Evolutionary conservation across 768 basidiomycete genomes (phyloP).

Genomic region (Pleurotus eryngii): DNA sequence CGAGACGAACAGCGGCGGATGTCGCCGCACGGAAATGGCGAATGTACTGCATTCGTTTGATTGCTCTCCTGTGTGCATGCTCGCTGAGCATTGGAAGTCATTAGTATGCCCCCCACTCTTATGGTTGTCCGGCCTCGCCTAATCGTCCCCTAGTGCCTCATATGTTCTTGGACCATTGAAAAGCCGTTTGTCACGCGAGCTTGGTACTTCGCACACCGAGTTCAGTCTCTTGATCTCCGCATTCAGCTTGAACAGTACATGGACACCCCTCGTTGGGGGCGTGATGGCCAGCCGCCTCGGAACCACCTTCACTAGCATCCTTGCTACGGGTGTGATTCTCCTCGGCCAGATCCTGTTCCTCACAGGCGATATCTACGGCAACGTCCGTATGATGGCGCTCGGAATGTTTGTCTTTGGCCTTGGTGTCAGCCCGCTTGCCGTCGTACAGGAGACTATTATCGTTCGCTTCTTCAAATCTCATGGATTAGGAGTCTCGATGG

Average conservation of each 20-base stretch:
- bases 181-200: slow-evolving; percentile 60
- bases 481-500: slow-evolving; percentile 73
- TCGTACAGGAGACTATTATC: slow-evolving; percentile 83
- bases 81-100: slow-evolving; percentile 75
- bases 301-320: slow-evolving; percentile 66
- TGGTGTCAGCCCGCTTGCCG: slow-evolving; percentile 75
- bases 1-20: background rate
- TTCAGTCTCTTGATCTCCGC: slow-evolving; percentile 77
- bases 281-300: slow-evolving; percentile 68
- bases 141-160: slow-evolving; percentile 44
- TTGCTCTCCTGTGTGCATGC: slow-evolving; percentile 71
- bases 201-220: slow-evolving; percentile 74
- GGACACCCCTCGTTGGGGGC: slow-evolving; percentile 78
- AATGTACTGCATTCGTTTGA: slow-evolving; percentile 46
- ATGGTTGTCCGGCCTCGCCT: background rate
- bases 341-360: slow-evolving; percentile 67
- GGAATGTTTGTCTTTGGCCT: slow-evolving; percentile 81
- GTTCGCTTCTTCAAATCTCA: slow-evolving; percentile 77
- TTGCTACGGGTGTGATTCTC: slow-evolving; percentile 67
- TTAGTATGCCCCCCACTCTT: slow-evolving; percentile 44
- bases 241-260: slow-evolving; percentile 66
- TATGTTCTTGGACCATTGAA: slow-evolving; percentile 81
- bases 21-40: slow-evolving; percentile 8
- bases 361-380: slow-evolving; percentile 55
- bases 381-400: slow-evolving; percentile 66